Evolutionary conservation across 1,284 basidiomycete genomes (phyloP).

Genomic region (Pyrrhoderma noxium): DNA sequence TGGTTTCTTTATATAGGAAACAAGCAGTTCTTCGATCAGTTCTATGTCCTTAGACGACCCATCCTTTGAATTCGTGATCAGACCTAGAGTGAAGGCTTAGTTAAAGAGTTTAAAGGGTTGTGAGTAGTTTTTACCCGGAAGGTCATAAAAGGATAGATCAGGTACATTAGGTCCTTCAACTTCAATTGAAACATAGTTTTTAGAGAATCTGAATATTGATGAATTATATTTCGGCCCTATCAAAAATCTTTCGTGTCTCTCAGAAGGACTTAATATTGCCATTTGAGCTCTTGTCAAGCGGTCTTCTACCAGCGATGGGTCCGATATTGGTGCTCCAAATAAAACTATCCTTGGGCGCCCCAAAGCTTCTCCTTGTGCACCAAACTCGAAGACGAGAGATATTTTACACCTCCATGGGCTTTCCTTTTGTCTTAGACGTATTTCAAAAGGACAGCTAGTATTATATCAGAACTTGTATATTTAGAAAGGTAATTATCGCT

Average conservation of each 20-base stretch:
- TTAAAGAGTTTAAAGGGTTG: too few relatives aligned
- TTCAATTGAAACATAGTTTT: slow-evolving; percentile 55
- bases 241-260: slow-evolving; percentile 9
- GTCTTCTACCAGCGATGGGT: slow-evolving; percentile 52
- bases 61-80: slow-evolving; percentile 53
- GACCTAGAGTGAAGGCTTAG: slow-evolving; percentile 41
- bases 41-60: slow-evolving; percentile 50
- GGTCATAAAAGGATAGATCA: slow-evolving; percentile 64
- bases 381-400: slow-evolving; percentile 45
- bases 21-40: slow-evolving; percentile 54
- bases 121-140: too few relatives aligned
- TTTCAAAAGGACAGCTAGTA: slow-evolving; percentile 65
- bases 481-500: background rate
- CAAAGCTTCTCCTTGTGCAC: slow-evolving; percentile 37
- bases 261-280: slow-evolving; percentile 60
- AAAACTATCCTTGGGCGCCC: slow-evolving; percentile 33
- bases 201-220: slow-evolving; percentile 55
- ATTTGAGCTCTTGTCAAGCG: slow-evolving; percentile 62
- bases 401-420: slow-evolving; percentile 55
- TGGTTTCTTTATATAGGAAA: slow-evolving; percentile 50
- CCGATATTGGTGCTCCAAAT: slow-evolving; percentile 48
- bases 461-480: background rate
- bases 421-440: slow-evolving; percentile 41
- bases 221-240: too few relatives aligned
- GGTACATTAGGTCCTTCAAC: slow-evolving; percentile 61